Evolutionary conservation across 805 yeast genomes (phyloP), one percentile per base, ranked within the genome.

Genomic region (Ogataea salicorniae): DNA sequence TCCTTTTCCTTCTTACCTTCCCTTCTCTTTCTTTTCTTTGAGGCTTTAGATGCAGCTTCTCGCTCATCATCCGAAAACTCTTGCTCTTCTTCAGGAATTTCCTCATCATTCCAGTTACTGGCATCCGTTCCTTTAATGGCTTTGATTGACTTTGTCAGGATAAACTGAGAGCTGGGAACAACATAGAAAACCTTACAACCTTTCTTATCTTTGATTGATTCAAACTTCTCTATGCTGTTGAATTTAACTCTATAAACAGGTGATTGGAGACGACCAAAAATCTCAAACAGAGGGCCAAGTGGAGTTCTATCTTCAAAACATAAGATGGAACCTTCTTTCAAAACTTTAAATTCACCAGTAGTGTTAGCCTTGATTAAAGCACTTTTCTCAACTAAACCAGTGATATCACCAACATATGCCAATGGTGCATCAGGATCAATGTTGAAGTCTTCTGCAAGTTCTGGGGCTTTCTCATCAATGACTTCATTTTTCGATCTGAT

Each of bases 11-110:
- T 20, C 20, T 49, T 50, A 59, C 63, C 49, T 54, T 68, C 73
- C 51, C 70, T 74, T 56, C 77, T 80, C 66, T 79, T 78, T 49
- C 76, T 77, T 66, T 84, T 87, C 63, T 76, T 82, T 20, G 73
- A 66, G 45, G 76, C 78, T 61, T 85, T 91, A 40, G 78, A 79
- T 34, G 79, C 83, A 56, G 81, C 77, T 63, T 94, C 98, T 51
- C 79, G 79, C 61, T 92, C 98, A 65, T 94, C 98, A 63, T 94
- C 98, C 1, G 97, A 87, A 56, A 84, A 92, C 62, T 92, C 98
- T 63, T 88, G 95, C 63, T 94, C 98, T 31, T 87, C 95, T 56
- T 83, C 90, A 0, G 96, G 89, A 31, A 92, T 67, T 60, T 94
- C 99, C 68, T 94, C 98, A 64, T 94, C 99, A 62, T 88, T 85